Conservation (phyloP, 495 filamentous ascomycete species). For the Cairneyella variabilis region DNA sequence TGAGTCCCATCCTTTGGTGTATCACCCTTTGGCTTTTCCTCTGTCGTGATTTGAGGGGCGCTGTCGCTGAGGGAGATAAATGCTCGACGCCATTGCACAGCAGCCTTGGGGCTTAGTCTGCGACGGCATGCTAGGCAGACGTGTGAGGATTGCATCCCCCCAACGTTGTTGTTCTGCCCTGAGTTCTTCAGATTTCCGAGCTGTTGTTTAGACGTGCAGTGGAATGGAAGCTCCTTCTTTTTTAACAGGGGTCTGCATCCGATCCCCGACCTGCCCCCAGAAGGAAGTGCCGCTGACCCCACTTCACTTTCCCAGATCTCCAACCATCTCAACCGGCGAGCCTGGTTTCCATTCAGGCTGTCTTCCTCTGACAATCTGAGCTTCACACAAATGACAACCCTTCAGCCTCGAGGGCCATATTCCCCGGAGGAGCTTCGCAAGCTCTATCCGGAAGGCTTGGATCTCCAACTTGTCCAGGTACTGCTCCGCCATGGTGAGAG, state of each 20-base stretch:
- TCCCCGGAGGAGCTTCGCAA: constrained; percentile 70
- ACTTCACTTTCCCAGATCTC: neutral
- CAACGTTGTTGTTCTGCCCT: neutral
- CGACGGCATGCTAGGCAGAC: constrained; percentile 22
- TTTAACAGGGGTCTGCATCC: too few relatives aligned
- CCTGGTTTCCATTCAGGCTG: neutral
- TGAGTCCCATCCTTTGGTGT: constrained; percentile 5
- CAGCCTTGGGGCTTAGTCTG: neutral
- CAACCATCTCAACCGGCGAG: neutral
- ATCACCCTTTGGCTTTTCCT: constrained; percentile 8
- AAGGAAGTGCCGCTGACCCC: neutral
- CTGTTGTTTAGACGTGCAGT: neutral
- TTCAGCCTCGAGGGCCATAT: constrained; percentile 73
- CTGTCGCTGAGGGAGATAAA: constrained; percentile 25
- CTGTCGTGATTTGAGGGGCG: constrained; percentile 3
- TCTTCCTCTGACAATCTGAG: neutral
- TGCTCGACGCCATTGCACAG: constrained; percentile 19
- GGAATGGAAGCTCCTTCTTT: too few relatives aligned
- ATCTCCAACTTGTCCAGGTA: constrained; percentile 87
- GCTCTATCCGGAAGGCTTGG: constrained; percentile 75
- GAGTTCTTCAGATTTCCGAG: neutral
- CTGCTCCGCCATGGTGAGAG: constrained; percentile 90
- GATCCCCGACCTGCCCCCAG: too few relatives aligned
- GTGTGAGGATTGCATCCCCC: constrained; percentile 22
- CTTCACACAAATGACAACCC: constrained; percentile 61